Conservation (phyloP, 306 rosid genomes). For the Urtica urens region DNA sequence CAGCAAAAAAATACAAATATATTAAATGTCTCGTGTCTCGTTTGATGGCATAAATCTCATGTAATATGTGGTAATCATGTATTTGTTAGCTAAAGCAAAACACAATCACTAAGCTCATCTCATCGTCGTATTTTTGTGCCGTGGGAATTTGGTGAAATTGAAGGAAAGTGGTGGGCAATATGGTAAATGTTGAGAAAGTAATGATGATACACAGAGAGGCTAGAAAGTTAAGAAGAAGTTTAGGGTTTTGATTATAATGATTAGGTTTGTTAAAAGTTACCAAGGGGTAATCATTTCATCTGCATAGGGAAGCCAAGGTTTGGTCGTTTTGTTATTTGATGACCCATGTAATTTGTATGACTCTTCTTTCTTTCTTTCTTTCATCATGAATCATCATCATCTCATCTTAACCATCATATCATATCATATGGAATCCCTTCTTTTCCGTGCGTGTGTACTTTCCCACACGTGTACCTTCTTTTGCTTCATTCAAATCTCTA, state of each 20-base stretch:
- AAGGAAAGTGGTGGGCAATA: constrained; percentile 9
- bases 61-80: neutral
- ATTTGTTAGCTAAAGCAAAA: neutral
- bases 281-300: constrained; percentile 60
- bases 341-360: constrained; percentile 15
- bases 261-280: constrained; percentile 41
- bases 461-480: constrained; percentile 4
- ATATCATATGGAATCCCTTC: constrained; percentile 30
- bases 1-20: too few relatives aligned
- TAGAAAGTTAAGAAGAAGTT: constrained; percentile 24
- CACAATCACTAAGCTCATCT: neutral
- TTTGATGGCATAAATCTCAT: too few relatives aligned
- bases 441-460: constrained; percentile 38
- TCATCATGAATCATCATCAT: constrained; percentile 9
- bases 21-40: too few relatives aligned
- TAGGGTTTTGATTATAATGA: constrained; percentile 32
- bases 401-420: constrained; percentile 24
- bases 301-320: constrained; percentile 23
- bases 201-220: constrained; percentile 25
- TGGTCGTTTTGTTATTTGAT: constrained; percentile 13
- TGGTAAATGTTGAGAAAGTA: constrained; percentile 13
- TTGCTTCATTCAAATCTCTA: constrained; percentile 1
- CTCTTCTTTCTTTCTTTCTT: too few relatives aligned
- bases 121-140: neutral
- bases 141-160: constrained; percentile 7